Base-by-base conservation (phyloP, 768 basidiomycete species). In the Terana coerulea region DNA sequence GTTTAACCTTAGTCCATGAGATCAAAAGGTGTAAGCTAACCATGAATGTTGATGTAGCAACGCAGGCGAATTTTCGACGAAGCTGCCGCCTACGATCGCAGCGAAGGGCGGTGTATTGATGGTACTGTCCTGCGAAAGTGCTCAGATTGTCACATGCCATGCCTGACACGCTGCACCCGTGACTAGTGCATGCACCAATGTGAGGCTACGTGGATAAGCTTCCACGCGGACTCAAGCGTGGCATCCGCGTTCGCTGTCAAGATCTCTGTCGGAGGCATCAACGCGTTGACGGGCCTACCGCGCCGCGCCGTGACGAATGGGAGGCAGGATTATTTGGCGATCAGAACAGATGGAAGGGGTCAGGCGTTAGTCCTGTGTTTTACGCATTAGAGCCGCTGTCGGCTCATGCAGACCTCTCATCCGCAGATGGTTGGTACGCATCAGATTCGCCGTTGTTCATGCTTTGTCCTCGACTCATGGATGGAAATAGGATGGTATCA, bases 171-270 rank as follows among this genome's bases (percentile, higher is more conserved):
- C 30, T 3, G 17, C 12, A 46, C 29, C 4, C 34, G 19, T 12
- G 24, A 22, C 41, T 43, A 62, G 61, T 51, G 55, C 34, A 63
- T 64, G 64, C 61, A 62, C 45, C 59, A 66, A 51, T 59, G 64
- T 4, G 62, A 67, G 52, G 66, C 65, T 0, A 61, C 66, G 62
- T 65, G 66, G 65, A 64, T 67, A 44, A 58, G 52, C 7, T 67
- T 66, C 41, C 17, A 24, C 0, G 28, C 30, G 19, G 39, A 29
- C 22, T 12, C 34, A 3, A n/a, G n/a, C n/a, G n/a, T 14, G 14
- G 10, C 17, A 2, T 10, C 15, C 7, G 15, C 25, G 5, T 42
- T 29, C 17, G 65, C 66, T 1, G 60, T 67, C 30, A 65, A 66
- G 50, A 52, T 66, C 19, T 67, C 61, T 6, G 60, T 66, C 19